These are phyloP conservation scores for Fusarium sp. DNA, from an alignment of 2,329 filamentous ascomycete genomes.

Conservation along the genomic window DNA sequence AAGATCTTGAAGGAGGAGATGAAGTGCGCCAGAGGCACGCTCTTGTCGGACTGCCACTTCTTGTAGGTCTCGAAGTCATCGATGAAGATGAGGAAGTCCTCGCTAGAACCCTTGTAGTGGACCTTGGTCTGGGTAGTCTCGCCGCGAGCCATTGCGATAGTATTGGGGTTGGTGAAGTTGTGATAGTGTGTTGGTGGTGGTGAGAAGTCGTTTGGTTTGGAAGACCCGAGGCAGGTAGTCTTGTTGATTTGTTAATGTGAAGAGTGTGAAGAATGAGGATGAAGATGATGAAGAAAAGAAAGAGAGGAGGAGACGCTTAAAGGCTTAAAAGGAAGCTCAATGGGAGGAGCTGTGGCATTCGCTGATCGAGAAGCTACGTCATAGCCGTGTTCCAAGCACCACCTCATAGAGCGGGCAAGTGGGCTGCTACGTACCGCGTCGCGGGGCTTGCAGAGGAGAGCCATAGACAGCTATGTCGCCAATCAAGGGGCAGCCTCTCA, in stretches of 20 bases:
- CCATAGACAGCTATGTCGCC: background rate
- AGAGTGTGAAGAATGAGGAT: slow-evolving; percentile 26
- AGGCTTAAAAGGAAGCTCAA: slow-evolving; percentile 42
- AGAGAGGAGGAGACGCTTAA: slow-evolving; percentile 3
- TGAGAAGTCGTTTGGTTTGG: slow-evolving; percentile 22
- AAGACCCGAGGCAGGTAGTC: background rate
- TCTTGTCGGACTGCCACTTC: slow-evolving; percentile 85
- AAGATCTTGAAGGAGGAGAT: slow-evolving; percentile 91
- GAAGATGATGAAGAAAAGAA: slow-evolving; percentile 20
- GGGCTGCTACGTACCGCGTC: slow-evolving; percentile 25
- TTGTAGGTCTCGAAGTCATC: slow-evolving; percentile 70
- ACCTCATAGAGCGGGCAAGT: slow-evolving; percentile 19
- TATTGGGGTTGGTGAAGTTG: slow-evolving; percentile 30
- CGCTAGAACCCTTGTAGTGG: slow-evolving; percentile 78
- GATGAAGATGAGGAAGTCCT: slow-evolving; percentile 68
- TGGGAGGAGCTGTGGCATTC: slow-evolving; percentile 35
- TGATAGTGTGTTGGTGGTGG: slow-evolving; percentile 21
- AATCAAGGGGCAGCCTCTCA: slow-evolving; percentile 12
- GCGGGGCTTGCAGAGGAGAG: slow-evolving; percentile 21
- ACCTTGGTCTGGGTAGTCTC: slow-evolving; percentile 78
- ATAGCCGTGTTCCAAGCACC: slow-evolving; percentile 35
- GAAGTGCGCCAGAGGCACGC: slow-evolving; percentile 82
- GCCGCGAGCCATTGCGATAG: slow-evolving; percentile 72
- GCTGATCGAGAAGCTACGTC: slow-evolving; percentile 39
- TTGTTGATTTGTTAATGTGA: background rate